Evolutionary conservation across 2,329 filamentous ascomycete genomes (phyloP).

Genomic region (Sporothrix brasiliensis): DNA sequence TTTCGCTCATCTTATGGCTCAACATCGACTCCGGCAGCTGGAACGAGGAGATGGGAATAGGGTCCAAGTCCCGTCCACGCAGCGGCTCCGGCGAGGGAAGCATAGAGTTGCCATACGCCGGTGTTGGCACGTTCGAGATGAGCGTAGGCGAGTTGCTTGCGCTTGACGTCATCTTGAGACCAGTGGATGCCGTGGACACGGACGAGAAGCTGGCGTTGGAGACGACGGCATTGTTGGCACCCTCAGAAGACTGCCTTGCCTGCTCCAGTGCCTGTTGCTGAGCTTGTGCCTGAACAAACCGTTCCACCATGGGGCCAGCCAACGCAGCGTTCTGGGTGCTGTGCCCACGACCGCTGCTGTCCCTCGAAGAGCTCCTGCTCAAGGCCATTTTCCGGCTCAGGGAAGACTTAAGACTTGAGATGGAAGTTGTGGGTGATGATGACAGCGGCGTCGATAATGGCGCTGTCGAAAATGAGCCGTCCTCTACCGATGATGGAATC

Average conservation of each 20-base stretch:
- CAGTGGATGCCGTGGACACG: not conserved
- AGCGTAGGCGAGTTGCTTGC: conserved; percentile 58
- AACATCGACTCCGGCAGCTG: conserved; percentile 75
- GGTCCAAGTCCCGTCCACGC: conserved; percentile 57
- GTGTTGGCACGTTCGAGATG: conserved; percentile 54
- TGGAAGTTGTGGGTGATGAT: conserved; percentile 27
- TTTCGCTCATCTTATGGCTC: conserved; percentile 60
- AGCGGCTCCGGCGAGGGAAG: conserved; percentile 68
- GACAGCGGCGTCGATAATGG: conserved; percentile 17
- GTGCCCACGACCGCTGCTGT: conserved; percentile 18
- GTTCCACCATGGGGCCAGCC: conserved; percentile 15
- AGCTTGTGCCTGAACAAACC: conserved; percentile 19
- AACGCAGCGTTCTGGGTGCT: not conserved
- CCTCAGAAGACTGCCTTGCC: conserved; percentile 14
- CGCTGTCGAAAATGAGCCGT: conserved; percentile 8
- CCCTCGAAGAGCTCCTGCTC: conserved; percentile 29
- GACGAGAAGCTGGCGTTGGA: conserved; percentile 24
- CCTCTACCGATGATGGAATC: conserved; percentile 26
- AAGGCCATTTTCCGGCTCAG: conserved; percentile 26
- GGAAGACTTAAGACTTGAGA: conserved; percentile 22
- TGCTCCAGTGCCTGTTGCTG: conserved; percentile 2
- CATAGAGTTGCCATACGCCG: conserved; percentile 64
- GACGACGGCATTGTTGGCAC: conserved; percentile 4
- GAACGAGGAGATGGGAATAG: conserved; percentile 58
- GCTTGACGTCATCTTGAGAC: not conserved